A percentile compares a stretch with the other conserved stretches of the same genome.
These are phyloP conservation scores for Ganoderma sp. DNA, from an alignment of 1,284 basidiomycete species.

Conservation along the genomic window DNA sequence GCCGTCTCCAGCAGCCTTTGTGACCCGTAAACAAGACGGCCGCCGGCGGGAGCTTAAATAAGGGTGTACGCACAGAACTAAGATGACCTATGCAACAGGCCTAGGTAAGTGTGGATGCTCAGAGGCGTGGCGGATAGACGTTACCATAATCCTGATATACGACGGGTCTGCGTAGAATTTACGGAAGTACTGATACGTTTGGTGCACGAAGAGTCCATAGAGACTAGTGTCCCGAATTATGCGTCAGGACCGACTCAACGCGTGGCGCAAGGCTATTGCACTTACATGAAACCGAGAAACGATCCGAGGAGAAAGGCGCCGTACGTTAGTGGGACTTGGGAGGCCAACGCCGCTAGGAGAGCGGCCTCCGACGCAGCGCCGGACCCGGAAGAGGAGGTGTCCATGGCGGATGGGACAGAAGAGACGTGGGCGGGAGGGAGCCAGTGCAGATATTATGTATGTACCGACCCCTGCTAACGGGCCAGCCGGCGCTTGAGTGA, in stretches of 20 bases:
- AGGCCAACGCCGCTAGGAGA: neutral
- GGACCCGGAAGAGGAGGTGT: neutral
- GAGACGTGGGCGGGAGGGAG: neutral
- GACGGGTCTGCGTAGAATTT: conserved; percentile 4
- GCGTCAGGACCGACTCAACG: neutral
- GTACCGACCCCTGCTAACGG: neutral
- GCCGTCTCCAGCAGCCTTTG: neutral
- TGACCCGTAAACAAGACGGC: too few relatives aligned
- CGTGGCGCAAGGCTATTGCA: neutral
- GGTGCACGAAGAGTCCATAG: conserved; percentile 14
- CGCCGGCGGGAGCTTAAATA: neutral
- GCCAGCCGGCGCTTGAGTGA: neutral
- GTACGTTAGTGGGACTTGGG: neutral
- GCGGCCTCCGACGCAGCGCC: neutral
- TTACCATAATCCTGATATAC: conserved; percentile 7
- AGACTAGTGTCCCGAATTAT: neutral
- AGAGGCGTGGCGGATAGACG: too few relatives aligned
- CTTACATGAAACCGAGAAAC: conserved; percentile 8
- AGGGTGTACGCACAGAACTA: neutral
- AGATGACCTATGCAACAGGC: neutral
- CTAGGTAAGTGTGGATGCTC: neutral
- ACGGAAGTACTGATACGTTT: conserved; percentile 17
- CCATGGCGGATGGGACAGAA: neutral
- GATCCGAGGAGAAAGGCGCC: conserved; percentile 4
- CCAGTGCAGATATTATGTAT: neutral